Conservation (phyloP, 345 rosid species). For the Murraya koenigii region DNA sequence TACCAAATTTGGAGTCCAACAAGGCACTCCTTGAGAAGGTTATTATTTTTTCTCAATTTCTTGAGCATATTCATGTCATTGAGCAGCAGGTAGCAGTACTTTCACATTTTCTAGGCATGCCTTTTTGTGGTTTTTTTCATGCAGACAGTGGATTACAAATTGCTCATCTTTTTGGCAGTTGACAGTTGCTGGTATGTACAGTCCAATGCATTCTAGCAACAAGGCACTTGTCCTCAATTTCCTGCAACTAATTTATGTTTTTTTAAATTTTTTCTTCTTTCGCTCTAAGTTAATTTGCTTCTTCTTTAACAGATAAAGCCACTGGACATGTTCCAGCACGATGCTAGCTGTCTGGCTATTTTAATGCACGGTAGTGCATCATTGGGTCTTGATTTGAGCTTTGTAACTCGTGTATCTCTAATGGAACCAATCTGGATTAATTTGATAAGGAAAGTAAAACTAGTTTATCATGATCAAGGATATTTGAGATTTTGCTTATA, state of each 20-base stretch:
- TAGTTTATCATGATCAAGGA: neutral
- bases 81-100: conserved; percentile 72
- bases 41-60: conserved; percentile 89
- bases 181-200: conserved; percentile 69
- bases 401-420: conserved; percentile 75
- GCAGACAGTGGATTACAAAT: neutral
- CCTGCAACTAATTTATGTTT: neutral
- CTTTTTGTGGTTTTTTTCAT: neutral
- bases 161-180: conserved; percentile 39
- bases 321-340: conserved; percentile 63
- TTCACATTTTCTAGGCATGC: neutral
- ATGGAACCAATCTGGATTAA: conserved; percentile 92
- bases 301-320: conserved; percentile 59
- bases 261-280: conserved; percentile 4
- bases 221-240: conserved; percentile 48
- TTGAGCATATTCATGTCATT: conserved; percentile 86
- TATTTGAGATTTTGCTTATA: too few species aligned
- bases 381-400: conserved; percentile 95
- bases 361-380: conserved; percentile 98
- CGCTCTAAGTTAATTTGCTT: conserved; percentile 18
- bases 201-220: conserved; percentile 76
- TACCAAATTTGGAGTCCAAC: conserved; percentile 29
- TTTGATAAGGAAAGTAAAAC: neutral
- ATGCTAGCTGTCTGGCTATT: conserved; percentile 72
- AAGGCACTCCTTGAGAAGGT: conserved; percentile 58